Percentiles rank a stretch among this genome's conserved stretches.
phyloP scores from a whole-genome alignment of 371 early-diverging fungal species.

The Mortierella polycephala region DNA sequence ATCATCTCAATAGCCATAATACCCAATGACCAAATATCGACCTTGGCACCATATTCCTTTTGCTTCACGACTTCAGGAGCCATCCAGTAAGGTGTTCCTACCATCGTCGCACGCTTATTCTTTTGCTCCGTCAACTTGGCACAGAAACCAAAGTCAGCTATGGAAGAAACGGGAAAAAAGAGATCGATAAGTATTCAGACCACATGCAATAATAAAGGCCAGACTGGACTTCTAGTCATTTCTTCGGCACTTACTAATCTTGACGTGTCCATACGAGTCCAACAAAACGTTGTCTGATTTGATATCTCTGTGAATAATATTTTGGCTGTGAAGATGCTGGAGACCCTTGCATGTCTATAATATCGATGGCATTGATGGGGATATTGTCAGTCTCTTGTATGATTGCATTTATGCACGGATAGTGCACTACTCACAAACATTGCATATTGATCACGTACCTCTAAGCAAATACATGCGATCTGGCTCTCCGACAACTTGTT shows the following conservation, averaged over 20 bases:
- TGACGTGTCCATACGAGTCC: slow-evolving; percentile 88
- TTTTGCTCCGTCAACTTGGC: slow-evolving; percentile 89
- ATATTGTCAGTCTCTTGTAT: neutral
- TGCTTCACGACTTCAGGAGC: slow-evolving; percentile 94
- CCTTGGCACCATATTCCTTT: slow-evolving; percentile 90
- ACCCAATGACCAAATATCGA: slow-evolving; percentile 95
- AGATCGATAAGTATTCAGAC: neutral
- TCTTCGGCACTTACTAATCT: slow-evolving; percentile 74
- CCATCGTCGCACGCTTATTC: slow-evolving; percentile 94
- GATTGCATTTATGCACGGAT: too few relatives aligned
- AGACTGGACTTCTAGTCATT: neutral
- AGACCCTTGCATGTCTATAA: slow-evolving; percentile 84
- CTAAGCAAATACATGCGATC: slow-evolving; percentile 90
- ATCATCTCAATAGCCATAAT: slow-evolving; percentile 99
- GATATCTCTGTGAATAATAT: slow-evolving; percentile 97
- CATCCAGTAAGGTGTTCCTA: slow-evolving; percentile 97
- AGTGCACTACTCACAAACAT: neutral
- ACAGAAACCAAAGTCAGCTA: slow-evolving; percentile 94
- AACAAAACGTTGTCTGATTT: slow-evolving; percentile 96
- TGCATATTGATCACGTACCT: slow-evolving; percentile 60
- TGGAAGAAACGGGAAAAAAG: slow-evolving; percentile 11
- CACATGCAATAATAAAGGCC: neutral
- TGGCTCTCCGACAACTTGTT: slow-evolving; percentile 91
- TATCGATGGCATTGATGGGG: slow-evolving; percentile 5
- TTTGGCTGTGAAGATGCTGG: slow-evolving; percentile 89